phyloP scores from a whole-genome alignment of 768 basidiomycete genomes.

The Amanita molliuscula region DNA sequence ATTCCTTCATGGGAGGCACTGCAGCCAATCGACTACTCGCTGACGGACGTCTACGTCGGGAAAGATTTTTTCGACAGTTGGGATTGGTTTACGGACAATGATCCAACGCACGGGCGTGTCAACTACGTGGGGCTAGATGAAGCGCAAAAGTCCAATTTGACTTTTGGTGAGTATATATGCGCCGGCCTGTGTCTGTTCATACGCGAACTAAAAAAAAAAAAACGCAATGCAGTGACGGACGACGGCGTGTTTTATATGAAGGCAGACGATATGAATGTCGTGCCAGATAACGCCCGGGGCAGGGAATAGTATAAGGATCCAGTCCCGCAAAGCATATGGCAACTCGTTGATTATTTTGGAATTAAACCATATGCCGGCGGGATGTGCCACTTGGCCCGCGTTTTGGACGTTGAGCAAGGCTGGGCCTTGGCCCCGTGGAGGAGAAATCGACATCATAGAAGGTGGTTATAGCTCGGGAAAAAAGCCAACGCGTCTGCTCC shows the following conservation, averaged over 20 bases:
- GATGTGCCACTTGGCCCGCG: slow-evolving; percentile 54
- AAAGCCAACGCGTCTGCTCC: background rate
- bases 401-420: slow-evolving; percentile 44
- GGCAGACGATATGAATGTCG: slow-evolving; percentile 32
- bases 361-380: slow-evolving; percentile 48
- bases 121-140: slow-evolving; percentile 41
- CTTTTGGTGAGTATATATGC: slow-evolving; percentile 28
- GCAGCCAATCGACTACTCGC: background rate
- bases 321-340: slow-evolving; percentile 30
- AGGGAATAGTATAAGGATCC: slow-evolving; percentile 50
- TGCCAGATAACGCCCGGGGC: slow-evolving; percentile 30
- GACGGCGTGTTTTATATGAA: slow-evolving; percentile 42
- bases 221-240: slow-evolving; percentile 20
- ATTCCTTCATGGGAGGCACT: background rate
- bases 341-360: slow-evolving; percentile 43
- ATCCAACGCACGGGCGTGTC: slow-evolving; percentile 60
- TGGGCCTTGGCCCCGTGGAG: slow-evolving; percentile 52
- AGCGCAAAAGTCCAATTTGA: slow-evolving; percentile 31
- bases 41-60: slow-evolving; percentile 16
- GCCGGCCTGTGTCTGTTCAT: background rate
- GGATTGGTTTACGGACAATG: slow-evolving; percentile 37
- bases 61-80: slow-evolving; percentile 35
- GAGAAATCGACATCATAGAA: slow-evolving; percentile 55
- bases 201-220: background rate
- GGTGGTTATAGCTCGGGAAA: slow-evolving; percentile 18